Evolutionary conservation across 331 rosid species (phyloP).

Genomic region (Rosa hybrid): DNA sequence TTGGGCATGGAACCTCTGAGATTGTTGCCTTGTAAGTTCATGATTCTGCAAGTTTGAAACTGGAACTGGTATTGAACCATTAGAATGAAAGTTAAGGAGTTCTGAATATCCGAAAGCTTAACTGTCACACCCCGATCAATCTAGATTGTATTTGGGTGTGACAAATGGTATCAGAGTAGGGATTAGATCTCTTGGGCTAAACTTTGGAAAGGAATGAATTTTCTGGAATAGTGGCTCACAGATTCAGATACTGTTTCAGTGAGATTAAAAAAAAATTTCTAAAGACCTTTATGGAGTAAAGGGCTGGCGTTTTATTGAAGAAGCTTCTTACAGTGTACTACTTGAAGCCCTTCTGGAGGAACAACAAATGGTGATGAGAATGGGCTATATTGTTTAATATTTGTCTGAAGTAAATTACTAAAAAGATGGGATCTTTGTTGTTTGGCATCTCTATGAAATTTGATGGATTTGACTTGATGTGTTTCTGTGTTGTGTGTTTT

Average conservation of each 20-base stretch:
- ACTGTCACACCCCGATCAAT: no score
- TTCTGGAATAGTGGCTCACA: no score
- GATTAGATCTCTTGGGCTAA: no score
- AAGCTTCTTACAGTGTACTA: constrained; percentile 47
- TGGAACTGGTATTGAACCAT: constrained; percentile 9
- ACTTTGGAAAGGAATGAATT: no score
- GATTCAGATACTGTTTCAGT: neutral
- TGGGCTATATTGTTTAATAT: constrained; percentile 28
- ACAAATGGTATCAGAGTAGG: no score
- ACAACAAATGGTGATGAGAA: constrained; percentile 16
- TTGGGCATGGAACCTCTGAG: no score
- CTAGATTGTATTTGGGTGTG: no score
- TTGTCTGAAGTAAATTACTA: neutral
- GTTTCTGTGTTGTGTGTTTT: neutral
- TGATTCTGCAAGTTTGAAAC: no score
- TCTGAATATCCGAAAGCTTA: no score
- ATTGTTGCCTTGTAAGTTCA: no score
- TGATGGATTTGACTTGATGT: neutral
- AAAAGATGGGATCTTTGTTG: neutral
- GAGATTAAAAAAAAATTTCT: no score
- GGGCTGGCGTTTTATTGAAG: constrained; percentile 72
- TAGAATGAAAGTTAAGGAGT: constrained; percentile 20
- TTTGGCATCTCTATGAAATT: neutral
- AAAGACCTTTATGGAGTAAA: constrained; percentile 48
- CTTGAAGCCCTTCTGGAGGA: constrained; percentile 50